Conservation (phyloP, 371 early-diverging fungal species). For the Mucor circinelloides region DNA sequence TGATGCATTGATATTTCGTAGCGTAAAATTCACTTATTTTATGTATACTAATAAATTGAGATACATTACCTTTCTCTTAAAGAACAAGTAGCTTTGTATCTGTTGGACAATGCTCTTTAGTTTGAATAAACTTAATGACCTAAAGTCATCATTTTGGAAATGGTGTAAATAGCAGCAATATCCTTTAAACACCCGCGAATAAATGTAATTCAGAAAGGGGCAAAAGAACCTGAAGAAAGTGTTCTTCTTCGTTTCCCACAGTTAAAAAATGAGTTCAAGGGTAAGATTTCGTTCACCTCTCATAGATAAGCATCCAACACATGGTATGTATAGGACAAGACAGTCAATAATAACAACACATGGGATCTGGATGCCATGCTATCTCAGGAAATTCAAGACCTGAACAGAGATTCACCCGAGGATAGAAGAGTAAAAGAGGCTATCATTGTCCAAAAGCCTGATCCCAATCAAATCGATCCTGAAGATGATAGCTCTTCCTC, state of each 20-base stretch:
- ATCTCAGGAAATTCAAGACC: slow-evolving; percentile 46
- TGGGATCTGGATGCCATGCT: slow-evolving; percentile 31
- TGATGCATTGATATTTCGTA: too few relatives aligned
- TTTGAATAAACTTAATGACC: too few relatives aligned
- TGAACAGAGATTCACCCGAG: slow-evolving; percentile 47
- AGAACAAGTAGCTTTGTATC: too few relatives aligned
- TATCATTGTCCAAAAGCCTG: slow-evolving; percentile 46
- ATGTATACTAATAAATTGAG: too few relatives aligned
- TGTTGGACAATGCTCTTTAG: too few relatives aligned
- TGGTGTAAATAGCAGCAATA: too few relatives aligned
- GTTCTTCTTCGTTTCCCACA: not conserved
- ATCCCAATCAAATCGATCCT: slow-evolving; percentile 43
- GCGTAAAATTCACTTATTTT: too few relatives aligned
- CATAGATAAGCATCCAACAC: not conserved
- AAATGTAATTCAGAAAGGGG: too few relatives aligned
- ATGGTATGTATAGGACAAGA: not conserved
- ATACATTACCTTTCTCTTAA: too few relatives aligned
- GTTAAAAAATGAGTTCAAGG: not conserved
- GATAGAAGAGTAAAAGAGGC: slow-evolving; percentile 49
- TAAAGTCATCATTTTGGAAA: too few relatives aligned
- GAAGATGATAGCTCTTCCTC: slow-evolving; percentile 21
- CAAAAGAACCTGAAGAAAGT: not conserved
- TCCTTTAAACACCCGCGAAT: too few relatives aligned
- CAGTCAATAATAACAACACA: slow-evolving; percentile 5
- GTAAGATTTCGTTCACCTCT: not conserved